A percentile compares a stretch with the other conserved stretches of the same genome.
phyloP scores from a whole-genome alignment of 257 asterid species.

The Forsythia viridissima region DNA sequence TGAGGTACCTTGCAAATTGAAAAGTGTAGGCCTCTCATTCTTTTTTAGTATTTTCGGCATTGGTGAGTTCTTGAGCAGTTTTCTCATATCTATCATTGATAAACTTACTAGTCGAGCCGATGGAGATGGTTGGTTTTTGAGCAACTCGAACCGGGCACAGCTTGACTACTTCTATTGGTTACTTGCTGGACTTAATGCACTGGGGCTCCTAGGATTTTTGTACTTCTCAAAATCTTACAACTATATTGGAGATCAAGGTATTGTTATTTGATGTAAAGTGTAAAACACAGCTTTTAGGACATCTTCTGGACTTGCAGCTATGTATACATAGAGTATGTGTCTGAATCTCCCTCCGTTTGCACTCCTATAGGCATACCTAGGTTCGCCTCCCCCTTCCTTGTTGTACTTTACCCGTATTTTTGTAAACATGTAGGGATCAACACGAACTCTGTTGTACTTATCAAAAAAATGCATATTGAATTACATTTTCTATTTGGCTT shows the following conservation, averaged over 20 bases:
- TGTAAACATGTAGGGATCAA: no score
- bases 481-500: no score
- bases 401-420: no score
- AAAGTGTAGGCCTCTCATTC: constrained; percentile 45
- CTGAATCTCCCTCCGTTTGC: not conserved
- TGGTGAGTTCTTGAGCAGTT: constrained; percentile 50
- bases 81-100: constrained; percentile 42
- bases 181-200: constrained; percentile 36
- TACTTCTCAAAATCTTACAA: constrained; percentile 35
- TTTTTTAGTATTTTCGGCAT: constrained; percentile 44
- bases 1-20: constrained; percentile 45
- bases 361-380: no score
- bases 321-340: not conserved
- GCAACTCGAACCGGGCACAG: constrained; percentile 50
- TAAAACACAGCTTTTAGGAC: not conserved
- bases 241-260: constrained; percentile 14
- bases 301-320: not conserved
- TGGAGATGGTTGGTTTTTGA: constrained; percentile 44
- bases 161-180: constrained; percentile 63
- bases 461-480: no score
- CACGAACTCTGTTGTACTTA: no score
- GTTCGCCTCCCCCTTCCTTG: no score
- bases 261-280: not conserved
- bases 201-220: constrained; percentile 29
- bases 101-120: constrained; percentile 33